Evolutionary conservation across 805 yeast species (phyloP).

Genomic region (Myxozyma kluyveri): DNA sequence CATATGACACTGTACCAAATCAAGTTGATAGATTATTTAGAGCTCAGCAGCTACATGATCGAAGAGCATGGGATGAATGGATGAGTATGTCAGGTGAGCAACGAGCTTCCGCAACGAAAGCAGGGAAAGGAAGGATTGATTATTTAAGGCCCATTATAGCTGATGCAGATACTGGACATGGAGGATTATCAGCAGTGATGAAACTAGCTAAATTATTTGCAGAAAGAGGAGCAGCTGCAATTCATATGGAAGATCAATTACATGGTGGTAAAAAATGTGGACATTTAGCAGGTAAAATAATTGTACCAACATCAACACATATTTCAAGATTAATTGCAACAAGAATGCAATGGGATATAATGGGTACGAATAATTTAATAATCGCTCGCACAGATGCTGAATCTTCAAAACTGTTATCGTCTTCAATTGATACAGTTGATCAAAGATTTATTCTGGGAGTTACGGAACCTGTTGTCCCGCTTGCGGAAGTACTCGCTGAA

Average conservation of each 20-base stretch:
- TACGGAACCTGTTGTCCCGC: slow-evolving; percentile 40
- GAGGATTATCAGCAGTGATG: slow-evolving; percentile 61
- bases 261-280: slow-evolving; percentile 69
- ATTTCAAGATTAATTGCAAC: slow-evolving; percentile 55
- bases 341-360: slow-evolving; percentile 62
- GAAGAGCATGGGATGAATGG: slow-evolving; percentile 48
- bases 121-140: slow-evolving; percentile 41
- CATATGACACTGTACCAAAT: slow-evolving; percentile 67
- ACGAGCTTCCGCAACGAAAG: slow-evolving; percentile 31
- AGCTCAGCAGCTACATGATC: slow-evolving; percentile 59
- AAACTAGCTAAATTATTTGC: slow-evolving; percentile 63
- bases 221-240: slow-evolving; percentile 66
- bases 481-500: slow-evolving; percentile 46
- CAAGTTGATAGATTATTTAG: slow-evolving; percentile 59
- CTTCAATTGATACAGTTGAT: slow-evolving; percentile 55
- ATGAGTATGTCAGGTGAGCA: slow-evolving; percentile 33
- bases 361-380: slow-evolving; percentile 56
- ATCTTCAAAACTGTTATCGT: slow-evolving; percentile 51
- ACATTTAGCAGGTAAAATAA: slow-evolving; percentile 58
- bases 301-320: slow-evolving; percentile 60
- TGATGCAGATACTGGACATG: slow-evolving; percentile 68
- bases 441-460: slow-evolving; percentile 57
- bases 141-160: slow-evolving; percentile 63
- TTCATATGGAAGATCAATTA: slow-evolving; percentile 61
- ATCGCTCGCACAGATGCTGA: slow-evolving; percentile 64